Percentiles rank a stretch among this genome's conserved stretches.
Evolutionary conservation across 179 eudicot genomes (phyloP).

Genomic region (Camellia oleifera): DNA sequence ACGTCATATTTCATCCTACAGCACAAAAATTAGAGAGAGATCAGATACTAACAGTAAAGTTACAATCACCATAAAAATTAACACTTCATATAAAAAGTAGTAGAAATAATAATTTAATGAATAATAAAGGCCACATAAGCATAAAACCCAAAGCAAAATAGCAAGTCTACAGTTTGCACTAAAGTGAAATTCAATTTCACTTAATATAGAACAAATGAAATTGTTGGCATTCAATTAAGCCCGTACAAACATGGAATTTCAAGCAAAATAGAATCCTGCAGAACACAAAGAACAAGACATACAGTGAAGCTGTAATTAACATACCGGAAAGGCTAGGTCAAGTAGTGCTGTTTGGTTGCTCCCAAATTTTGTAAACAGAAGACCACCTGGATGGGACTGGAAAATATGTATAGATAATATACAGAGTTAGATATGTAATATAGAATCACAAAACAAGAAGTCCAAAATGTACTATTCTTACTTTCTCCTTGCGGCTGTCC

Average conservation of each 20-base stretch:
- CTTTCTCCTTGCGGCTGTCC: constrained; percentile 92
- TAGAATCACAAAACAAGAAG: not conserved
- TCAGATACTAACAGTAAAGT: not conserved
- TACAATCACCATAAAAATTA: not conserved
- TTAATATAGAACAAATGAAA: not conserved
- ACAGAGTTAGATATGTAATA: not conserved
- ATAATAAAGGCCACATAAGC: not conserved
- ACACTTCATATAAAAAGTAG: not conserved
- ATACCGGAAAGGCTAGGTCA: constrained; percentile 83
- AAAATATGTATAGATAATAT: not conserved
- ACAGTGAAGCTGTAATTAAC: constrained; percentile 5
- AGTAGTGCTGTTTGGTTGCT: constrained; percentile 84
- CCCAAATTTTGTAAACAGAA: constrained; percentile 83
- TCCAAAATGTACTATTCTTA: constrained; percentile 25
- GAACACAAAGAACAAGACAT: not conserved
- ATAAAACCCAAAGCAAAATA: not conserved
- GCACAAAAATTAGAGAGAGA: not conserved
- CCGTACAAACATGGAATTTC: not conserved
- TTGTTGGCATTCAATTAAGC: not conserved
- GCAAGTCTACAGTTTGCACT: not conserved
- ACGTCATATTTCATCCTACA: not conserved
- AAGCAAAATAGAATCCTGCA: not conserved
- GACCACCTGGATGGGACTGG: constrained; percentile 86
- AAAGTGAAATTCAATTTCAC: not conserved
- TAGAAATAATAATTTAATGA: not conserved